A percentile compares a stretch with the other conserved stretches of the same genome.
These are phyloP conservation scores for Hippophae tibetana DNA, from an alignment of 306 rosid genomes.

Conservation along the genomic window DNA sequence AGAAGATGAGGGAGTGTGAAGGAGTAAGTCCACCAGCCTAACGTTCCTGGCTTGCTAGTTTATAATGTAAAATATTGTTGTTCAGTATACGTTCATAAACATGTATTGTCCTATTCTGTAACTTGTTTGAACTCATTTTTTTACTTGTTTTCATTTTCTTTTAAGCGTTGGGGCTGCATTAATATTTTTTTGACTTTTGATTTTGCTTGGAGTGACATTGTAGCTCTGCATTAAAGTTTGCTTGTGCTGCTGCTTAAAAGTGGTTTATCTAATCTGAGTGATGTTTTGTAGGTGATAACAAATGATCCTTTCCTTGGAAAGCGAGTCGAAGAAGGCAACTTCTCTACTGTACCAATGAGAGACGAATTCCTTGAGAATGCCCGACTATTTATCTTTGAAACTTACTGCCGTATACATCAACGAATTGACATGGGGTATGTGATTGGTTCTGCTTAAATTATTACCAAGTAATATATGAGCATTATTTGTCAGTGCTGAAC, in stretches of 20 bases:
- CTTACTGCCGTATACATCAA: conserved; percentile 84
- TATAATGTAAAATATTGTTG: neutral
- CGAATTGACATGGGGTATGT: conserved; percentile 80
- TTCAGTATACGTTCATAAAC: neutral
- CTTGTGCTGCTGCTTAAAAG: too few relatives aligned
- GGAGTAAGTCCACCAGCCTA: conserved; percentile 52
- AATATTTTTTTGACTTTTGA: too few relatives aligned
- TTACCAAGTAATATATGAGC: too few relatives aligned
- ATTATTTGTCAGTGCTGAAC: neutral
- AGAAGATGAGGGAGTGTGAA: conserved; percentile 96
- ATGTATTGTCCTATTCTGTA: neutral
- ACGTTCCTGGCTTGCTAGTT: neutral
- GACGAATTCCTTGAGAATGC: conserved; percentile 98
- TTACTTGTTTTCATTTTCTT: too few relatives aligned
- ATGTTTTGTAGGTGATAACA: conserved; percentile 61
- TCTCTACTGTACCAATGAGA: conserved; percentile 77
- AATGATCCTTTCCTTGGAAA: conserved; percentile 97
- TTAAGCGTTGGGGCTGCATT: too few relatives aligned
- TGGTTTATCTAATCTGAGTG: neutral
- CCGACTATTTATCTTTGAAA: conserved; percentile 93
- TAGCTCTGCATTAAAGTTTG: too few relatives aligned
- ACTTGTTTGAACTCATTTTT: neutral
- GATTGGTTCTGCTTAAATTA: neutral
- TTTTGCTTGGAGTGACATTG: too few relatives aligned
- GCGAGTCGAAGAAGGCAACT: conserved; percentile 79